Evolutionary conservation across 2,329 filamentous ascomycete species (phyloP), one percentile per base, ranked within the genome.

Genomic region (Fusarium duplospermum): DNA sequence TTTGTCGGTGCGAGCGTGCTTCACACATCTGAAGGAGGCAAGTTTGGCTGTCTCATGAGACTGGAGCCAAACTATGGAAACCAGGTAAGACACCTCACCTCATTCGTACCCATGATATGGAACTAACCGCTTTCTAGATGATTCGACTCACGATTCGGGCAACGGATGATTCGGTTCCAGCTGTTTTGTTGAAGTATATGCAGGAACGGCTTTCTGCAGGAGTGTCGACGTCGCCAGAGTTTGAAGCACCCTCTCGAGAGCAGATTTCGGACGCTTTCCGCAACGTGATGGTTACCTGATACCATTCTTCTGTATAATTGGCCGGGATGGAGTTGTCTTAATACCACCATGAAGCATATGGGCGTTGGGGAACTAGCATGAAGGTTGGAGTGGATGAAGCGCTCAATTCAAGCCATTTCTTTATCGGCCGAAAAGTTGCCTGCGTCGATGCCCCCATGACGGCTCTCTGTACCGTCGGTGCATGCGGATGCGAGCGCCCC

Each of bases 11-110:
- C 94, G 1, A 95, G 93, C 82, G 96, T 95, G 78, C 84, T 93
- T 83, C 96, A 94, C 86, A 97, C 92, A 61, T 92, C 89, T 62
- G 91, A 93, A 76, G 92, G 91, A 13, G 95, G 96, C 71, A 98
- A 98, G 86, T 97, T 95, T 85, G 96, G 96, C 35, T 98, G 96
- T 85, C 86, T 99, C 81, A 85, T 99, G 87, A 90, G 96, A 80
- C 84, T 99, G 84, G 96, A 99, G 87, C 96, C 96, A 70, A 99
- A 99, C 85, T 96, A 95, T 80, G 89, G 90, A 74, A 96, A 93
- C 73, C 94, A 94, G 91, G 96, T 98, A 88, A 86, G 92, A n/a
- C 84, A 52, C 22, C 42, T 13, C 33, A 16, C 61, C n/a, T 5
- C 16, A 36, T 40, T 50, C 22, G 42, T n/a, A 27, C n/a, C 9